Evolutionary conservation across 2,329 filamentous ascomycete genomes (phyloP).

Genomic region (Trichoderma sp.): DNA sequence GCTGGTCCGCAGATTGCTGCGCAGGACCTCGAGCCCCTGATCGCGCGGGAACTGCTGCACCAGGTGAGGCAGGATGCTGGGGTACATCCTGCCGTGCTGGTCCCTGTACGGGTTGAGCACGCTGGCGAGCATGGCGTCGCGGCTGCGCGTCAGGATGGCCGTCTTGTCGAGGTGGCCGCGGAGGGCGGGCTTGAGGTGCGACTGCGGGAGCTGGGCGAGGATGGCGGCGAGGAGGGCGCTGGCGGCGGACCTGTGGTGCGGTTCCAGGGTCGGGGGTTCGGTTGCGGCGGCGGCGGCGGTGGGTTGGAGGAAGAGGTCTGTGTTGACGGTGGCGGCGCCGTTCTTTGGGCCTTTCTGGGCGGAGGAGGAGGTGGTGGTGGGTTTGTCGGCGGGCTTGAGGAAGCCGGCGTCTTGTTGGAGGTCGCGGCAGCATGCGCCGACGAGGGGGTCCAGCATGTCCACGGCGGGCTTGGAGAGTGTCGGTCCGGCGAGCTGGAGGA

Average conservation of each 20-base stretch:
- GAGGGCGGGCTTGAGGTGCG: conserved; percentile 68
- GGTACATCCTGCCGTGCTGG: conserved; percentile 63
- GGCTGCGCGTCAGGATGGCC: conserved; percentile 70
- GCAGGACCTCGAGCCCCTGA: conserved; percentile 70
- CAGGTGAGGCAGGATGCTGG: conserved; percentile 81
- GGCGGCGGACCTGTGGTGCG: conserved; percentile 59
- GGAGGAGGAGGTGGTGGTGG: conserved; percentile 32
- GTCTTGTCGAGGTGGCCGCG: conserved; percentile 79
- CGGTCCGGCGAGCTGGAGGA: conserved; percentile 65
- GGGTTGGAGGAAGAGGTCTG: conserved; percentile 67
- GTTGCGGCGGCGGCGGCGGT: conserved; percentile 39
- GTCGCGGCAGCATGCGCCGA: conserved; percentile 74
- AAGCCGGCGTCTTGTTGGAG: conserved; percentile 60
- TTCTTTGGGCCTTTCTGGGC: conserved; percentile 42
- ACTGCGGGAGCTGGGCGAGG: conserved; percentile 65
- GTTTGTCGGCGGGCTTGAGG: conserved; percentile 46
- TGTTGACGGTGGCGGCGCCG: conserved; percentile 58
- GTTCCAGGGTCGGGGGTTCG: conserved; percentile 43
- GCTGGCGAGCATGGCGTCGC: conserved; percentile 76
- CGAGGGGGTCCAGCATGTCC: conserved; percentile 61
- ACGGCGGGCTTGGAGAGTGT: conserved; percentile 68
- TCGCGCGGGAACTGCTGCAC: conserved; percentile 65
- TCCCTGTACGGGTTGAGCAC: conserved; percentile 75
- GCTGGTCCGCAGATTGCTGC: conserved; percentile 57
- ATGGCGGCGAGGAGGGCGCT: conserved; percentile 62